Conservation (phyloP, 768 basidiomycete species). For the Gyrodon lividus region DNA sequence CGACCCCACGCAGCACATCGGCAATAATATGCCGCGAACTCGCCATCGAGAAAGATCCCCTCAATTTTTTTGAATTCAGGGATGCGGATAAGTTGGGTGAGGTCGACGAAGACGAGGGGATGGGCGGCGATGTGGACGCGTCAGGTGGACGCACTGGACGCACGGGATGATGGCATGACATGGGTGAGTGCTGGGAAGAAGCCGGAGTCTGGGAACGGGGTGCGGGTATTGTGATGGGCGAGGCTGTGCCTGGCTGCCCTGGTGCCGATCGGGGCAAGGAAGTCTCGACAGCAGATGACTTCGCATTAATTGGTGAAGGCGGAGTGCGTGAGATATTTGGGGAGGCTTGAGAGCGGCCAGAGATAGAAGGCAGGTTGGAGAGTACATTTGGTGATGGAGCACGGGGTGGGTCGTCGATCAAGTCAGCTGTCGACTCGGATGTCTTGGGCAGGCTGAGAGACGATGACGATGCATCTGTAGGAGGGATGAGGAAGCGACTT, state of each 20-base stretch:
- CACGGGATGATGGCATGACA: constrained; percentile 5
- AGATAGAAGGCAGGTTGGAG: constrained; percentile 23
- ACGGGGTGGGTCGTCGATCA: constrained; percentile 7
- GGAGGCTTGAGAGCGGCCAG: constrained; percentile 16
- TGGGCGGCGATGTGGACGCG: background rate
- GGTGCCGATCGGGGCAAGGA: background rate
- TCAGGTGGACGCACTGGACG: constrained; percentile 9
- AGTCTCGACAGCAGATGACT: background rate
- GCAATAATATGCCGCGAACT: constrained; percentile 26
- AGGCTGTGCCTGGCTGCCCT: background rate
- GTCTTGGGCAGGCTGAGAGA: constrained; percentile 24
- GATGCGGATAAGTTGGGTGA: constrained; percentile 8
- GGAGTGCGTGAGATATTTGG: constrained; percentile 5
- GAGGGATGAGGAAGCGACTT: constrained; percentile 20
- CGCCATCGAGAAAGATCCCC: constrained; percentile 11
- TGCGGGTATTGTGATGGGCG: constrained; percentile 2
- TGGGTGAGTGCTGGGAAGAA: constrained; percentile 4
- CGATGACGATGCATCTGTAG: constrained; percentile 23
- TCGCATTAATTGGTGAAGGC: background rate
- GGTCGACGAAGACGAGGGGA: constrained; percentile 10
- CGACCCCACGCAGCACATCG: constrained; percentile 46
- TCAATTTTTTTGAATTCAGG: constrained; percentile 9
- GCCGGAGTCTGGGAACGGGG: background rate
- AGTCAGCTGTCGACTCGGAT: constrained; percentile 11
- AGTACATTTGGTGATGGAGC: constrained; percentile 25